phyloP scores from a whole-genome alignment of 2,329 filamentous ascomycete genomes.

The Eutypa lata region DNA sequence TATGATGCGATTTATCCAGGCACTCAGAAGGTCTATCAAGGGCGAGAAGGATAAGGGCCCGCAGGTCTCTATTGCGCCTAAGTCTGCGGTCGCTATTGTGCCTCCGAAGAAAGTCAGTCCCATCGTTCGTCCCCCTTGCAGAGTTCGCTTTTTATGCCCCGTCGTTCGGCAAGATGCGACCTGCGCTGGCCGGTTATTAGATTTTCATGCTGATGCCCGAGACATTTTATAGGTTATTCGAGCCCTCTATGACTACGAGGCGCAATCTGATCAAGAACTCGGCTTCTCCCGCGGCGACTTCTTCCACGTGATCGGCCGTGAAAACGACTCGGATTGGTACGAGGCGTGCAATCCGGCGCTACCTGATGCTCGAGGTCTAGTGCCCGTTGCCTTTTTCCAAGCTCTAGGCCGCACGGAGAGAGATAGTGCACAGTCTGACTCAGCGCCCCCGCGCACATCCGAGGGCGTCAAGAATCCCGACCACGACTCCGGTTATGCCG shows the following conservation, averaged over 20 bases:
- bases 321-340: constrained; percentile 95
- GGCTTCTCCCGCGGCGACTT: constrained; percentile 95
- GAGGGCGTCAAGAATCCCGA: constrained; percentile 60
- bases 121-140: constrained; percentile 5
- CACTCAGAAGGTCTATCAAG: constrained; percentile 84
- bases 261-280: constrained; percentile 73
- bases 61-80: constrained; percentile 75
- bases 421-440: constrained; percentile 73
- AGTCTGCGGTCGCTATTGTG: constrained; percentile 83
- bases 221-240: constrained; percentile 75
- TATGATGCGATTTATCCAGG: constrained; percentile 52
- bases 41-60: constrained; percentile 76
- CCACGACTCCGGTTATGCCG: constrained; percentile 89
- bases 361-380: constrained; percentile 82
- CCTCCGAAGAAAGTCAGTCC: constrained; percentile 83
- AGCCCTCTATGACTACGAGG: constrained; percentile 89
- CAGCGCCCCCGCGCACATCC: constrained; percentile 44
- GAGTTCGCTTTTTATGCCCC: constrained; percentile 5
- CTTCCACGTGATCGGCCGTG: constrained; percentile 94
- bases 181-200: neutral
- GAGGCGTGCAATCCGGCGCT: constrained; percentile 94
- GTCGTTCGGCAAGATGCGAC: neutral
- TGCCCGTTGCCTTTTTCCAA: constrained; percentile 93
- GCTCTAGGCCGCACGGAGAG: constrained; percentile 86
- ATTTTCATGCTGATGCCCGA: constrained; percentile 15